phyloP scores from a whole-genome alignment of 305 asterid genomes.

The Withania somnifera region DNA sequence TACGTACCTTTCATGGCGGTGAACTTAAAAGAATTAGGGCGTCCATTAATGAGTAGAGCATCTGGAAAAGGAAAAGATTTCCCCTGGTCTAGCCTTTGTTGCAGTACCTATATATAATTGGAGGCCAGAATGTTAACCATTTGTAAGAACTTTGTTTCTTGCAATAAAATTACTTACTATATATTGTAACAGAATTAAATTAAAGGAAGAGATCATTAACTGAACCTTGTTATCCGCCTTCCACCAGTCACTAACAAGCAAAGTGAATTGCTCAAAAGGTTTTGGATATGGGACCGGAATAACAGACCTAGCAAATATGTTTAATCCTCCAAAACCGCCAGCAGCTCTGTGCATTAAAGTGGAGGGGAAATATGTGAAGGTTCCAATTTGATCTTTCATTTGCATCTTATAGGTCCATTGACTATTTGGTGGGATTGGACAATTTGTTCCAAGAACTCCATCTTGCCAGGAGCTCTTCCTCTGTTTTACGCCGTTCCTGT shows the following conservation, averaged over 20 bases:
- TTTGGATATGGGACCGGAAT: conserved; percentile 64
- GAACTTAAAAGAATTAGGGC: conserved; percentile 24
- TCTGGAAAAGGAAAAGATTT: conserved; percentile 39
- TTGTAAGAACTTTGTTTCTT: neutral
- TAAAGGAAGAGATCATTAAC: neutral
- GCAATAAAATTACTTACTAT: neutral
- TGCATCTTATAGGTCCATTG: conserved; percentile 83
- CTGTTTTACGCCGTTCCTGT: conserved; percentile 70
- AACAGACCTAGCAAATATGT: conserved; percentile 44
- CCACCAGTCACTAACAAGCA: conserved; percentile 78
- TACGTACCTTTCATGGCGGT: conserved; percentile 40
- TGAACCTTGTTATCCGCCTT: conserved; percentile 57
- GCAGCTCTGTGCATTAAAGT: conserved; percentile 60
- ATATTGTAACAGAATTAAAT: neutral
- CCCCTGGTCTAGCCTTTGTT: conserved; percentile 41
- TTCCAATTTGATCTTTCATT: conserved; percentile 77
- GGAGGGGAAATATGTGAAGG: conserved; percentile 57
- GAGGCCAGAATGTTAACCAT: neutral
- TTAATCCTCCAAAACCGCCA: conserved; percentile 67
- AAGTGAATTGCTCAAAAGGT: conserved; percentile 43
- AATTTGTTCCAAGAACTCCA: conserved; percentile 84
- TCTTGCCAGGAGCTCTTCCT: conserved; percentile 74
- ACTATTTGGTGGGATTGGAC: conserved; percentile 72
- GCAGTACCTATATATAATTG: conserved; percentile 36
- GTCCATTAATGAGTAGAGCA: conserved; percentile 64